Evolutionary conservation across 2,329 filamentous ascomycete species (phyloP), one percentile per base, ranked within the genome.

Genomic region (Botrytis pseudocinerea): DNA sequence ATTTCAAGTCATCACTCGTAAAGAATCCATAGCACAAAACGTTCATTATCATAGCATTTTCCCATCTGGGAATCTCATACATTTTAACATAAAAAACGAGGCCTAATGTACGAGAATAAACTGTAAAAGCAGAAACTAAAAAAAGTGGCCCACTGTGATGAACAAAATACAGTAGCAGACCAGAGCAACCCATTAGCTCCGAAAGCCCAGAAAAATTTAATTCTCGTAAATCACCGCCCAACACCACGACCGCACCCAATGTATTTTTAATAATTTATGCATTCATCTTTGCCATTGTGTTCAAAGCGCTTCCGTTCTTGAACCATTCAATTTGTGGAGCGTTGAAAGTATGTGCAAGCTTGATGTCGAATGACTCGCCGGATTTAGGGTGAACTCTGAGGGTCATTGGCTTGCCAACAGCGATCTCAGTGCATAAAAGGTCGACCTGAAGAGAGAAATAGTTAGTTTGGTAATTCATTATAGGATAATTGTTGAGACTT

Each of bases 271-370:
- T 60, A 42, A 32, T 72, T 71, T 73, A 73, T 71, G 75, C 74
- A 73, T 81, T 76, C 35, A 78, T 76, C 90, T 96, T 97, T 78
- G 95, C 95, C 95, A 99, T 99, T 80, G 95, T 98, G 91, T 99
- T 99, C 78, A 99, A 88, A 72, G 96, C 96, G 81, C 92, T 95
- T 78, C 96, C 96, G 84, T 98, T 97, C 89, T 94, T 95, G 90
- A 99, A 99, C 96, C 96, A 99, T 86, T 98, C 92, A 76, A 99
- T 92, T 87, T 99, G 96, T 79, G 93, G 90, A 83, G 94, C 94
- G 89, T 99, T 99, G 91, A 97, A 99, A 77, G 96, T 99, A 87
- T 99, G 96, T 78, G 89, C 88, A 79, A 99, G 91, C 85, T 93
- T 88, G 79, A 97, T 82, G 77, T 98, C 92, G 84, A 93, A 98